Evolutionary conservation across 2,329 filamentous ascomycete species (phyloP).

Genomic region (Akanthomyces lecanii): DNA sequence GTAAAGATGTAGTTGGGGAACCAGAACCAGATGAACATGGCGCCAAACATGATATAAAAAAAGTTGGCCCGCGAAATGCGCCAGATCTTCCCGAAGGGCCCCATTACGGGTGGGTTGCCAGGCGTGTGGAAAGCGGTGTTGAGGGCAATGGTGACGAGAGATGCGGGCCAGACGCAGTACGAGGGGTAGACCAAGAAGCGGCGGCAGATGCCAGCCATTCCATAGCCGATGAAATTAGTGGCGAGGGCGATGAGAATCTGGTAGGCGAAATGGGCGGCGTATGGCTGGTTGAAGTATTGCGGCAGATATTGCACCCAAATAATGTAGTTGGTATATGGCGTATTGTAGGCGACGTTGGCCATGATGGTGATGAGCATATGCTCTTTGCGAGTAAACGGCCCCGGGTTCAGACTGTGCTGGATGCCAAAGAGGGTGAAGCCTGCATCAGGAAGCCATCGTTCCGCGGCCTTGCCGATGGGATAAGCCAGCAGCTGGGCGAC

Average conservation of each 20-base stretch:
- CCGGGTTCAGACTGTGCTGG: conserved; percentile 50
- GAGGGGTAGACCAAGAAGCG: conserved; percentile 53
- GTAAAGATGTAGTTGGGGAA: conserved; percentile 53
- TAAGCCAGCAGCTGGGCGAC: conserved; percentile 55
- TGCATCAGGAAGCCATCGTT: conserved; percentile 46
- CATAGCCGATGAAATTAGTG: conserved; percentile 58
- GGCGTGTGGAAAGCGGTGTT: conserved; percentile 50
- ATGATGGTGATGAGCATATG: conserved; percentile 59
- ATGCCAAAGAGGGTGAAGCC: conserved; percentile 44
- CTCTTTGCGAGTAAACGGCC: conserved; percentile 56
- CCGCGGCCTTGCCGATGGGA: conserved; percentile 49
- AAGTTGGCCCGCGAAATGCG: conserved; percentile 48
- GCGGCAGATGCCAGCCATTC: conserved; percentile 51
- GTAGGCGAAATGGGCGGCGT: conserved; percentile 48
- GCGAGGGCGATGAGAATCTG: conserved; percentile 52
- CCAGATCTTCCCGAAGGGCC: conserved; percentile 42
- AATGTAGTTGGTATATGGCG: conserved; percentile 52
- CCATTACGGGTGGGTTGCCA: conserved; percentile 35
- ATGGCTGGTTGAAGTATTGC: conserved; percentile 51
- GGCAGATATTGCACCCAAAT: conserved; percentile 51
- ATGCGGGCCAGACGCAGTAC: conserved; percentile 55
- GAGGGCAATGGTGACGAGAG: conserved; percentile 51
- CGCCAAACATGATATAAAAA: conserved; percentile 46
- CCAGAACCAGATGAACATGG: conserved; percentile 57
- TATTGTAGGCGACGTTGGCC: conserved; percentile 55